phyloP scores from a whole-genome alignment of 495 filamentous ascomycete species.

The Tuber borchii region DNA sequence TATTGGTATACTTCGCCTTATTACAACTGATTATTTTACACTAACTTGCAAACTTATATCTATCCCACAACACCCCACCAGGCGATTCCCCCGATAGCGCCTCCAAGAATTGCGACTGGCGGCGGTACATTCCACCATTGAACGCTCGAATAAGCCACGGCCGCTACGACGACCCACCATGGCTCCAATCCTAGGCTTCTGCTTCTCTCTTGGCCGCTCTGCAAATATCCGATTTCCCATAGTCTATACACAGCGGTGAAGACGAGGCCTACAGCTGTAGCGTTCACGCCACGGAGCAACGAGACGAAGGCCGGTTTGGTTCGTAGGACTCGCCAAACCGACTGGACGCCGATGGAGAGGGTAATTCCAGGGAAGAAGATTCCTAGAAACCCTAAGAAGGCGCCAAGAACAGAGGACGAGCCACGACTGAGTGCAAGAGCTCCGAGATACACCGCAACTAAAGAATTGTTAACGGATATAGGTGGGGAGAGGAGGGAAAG shows the following conservation, averaged over 20 bases:
- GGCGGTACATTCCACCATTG: constrained; percentile 57
- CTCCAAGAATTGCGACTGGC: constrained; percentile 58
- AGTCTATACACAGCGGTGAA: constrained; percentile 82
- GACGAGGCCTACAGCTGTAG: constrained; percentile 68
- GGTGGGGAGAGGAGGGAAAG: background rate
- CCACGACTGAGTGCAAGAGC: constrained; percentile 49
- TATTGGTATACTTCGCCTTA: background rate
- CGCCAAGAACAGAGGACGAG: constrained; percentile 49
- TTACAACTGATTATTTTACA: background rate
- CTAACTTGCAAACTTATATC: background rate
- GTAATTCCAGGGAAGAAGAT: constrained; percentile 69
- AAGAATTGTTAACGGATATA: background rate
- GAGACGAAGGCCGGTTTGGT: constrained; percentile 51
- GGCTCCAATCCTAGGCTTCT: constrained; percentile 58
- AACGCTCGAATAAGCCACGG: constrained; percentile 57
- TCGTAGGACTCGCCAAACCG: constrained; percentile 60
- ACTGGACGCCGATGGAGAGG: constrained; percentile 60
- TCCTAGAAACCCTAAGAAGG: constrained; percentile 59
- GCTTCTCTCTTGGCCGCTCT: constrained; percentile 48
- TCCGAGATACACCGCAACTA: constrained; percentile 67
- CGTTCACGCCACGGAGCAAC: constrained; percentile 63
- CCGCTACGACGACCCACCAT: constrained; percentile 69
- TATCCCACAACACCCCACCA: constrained; percentile 56
- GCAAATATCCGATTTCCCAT: constrained; percentile 69
- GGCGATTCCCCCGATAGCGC: constrained; percentile 58